Evolutionary conservation across 23 red algal genomes (phyloP).

Genomic region (Gracilaria gracilis): DNA sequence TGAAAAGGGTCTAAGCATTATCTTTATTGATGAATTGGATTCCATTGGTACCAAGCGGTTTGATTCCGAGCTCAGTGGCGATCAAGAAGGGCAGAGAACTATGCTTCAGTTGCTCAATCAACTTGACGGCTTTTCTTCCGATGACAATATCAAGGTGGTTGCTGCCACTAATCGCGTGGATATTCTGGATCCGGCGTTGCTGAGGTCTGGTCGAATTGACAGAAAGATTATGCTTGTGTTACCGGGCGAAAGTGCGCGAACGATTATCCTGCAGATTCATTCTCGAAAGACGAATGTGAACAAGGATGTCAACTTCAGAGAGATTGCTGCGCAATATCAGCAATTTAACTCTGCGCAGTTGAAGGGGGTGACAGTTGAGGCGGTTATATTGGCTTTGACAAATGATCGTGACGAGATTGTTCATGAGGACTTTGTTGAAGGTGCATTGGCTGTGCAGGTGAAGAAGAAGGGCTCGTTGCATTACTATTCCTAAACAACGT

Average conservation of each 20-base stretch:
- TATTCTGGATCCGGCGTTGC: slow-evolving; percentile 96
- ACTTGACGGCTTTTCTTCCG: slow-evolving; percentile 93
- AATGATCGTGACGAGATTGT: slow-evolving; percentile 89
- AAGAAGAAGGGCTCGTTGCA: slow-evolving; percentile 99
- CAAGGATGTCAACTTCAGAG: slow-evolving; percentile 94
- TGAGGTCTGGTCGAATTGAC: slow-evolving; percentile 95
- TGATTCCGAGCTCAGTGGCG: slow-evolving; percentile 96
- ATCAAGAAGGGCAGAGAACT: slow-evolving; percentile 96
- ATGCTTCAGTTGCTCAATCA: slow-evolving; percentile 99
- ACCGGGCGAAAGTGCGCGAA: slow-evolving; percentile 92
- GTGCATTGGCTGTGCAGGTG: slow-evolving; percentile 91
- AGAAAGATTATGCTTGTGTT: slow-evolving; percentile 98
- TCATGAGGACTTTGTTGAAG: slow-evolving; percentile 99
- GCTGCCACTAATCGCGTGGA: slow-evolving; percentile 98
- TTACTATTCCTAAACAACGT: slow-evolving; percentile 86
- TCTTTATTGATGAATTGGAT: slow-evolving; percentile 99
- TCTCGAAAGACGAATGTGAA: slow-evolving; percentile 98
- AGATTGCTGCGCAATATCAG: slow-evolving; percentile 92
- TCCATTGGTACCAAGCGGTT: slow-evolving; percentile 99
- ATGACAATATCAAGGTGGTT: slow-evolving; percentile 93
- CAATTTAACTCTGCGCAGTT: slow-evolving; percentile 97
- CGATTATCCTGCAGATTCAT: slow-evolving; percentile 96
- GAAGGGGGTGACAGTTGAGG: slow-evolving; percentile 98
- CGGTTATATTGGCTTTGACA: slow-evolving; percentile 89
- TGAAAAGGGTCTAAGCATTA: slow-evolving; percentile 97